Evolutionary conservation across 2,329 filamentous ascomycete genomes (phyloP).

Genomic region (Aspergillus aculeatus): DNA sequence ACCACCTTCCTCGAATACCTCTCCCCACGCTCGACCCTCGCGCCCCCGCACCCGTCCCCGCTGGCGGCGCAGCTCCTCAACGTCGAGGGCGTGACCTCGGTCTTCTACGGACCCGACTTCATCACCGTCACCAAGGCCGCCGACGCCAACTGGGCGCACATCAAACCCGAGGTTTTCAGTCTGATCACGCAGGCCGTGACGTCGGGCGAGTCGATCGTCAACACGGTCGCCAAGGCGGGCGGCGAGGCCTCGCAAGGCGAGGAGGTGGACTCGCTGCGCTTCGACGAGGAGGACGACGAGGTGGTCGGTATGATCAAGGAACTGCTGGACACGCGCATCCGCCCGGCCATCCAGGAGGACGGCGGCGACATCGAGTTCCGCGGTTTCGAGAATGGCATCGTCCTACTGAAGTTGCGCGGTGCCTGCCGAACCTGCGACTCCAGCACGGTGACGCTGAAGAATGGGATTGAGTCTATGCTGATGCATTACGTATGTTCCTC

Average conservation of each 20-base stretch:
- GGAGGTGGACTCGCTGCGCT: slow-evolving; percentile 70
- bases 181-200: slow-evolving; percentile 92
- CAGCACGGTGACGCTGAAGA: slow-evolving; percentile 94
- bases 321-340: slow-evolving; percentile 87
- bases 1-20: slow-evolving; percentile 89
- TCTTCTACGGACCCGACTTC: slow-evolving; percentile 94
- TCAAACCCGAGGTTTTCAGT: slow-evolving; percentile 93
- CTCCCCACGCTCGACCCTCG: slow-evolving; percentile 79
- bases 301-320: slow-evolving; percentile 99
- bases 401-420: slow-evolving; percentile 82
- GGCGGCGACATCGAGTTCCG: slow-evolving; percentile 95
- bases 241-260: slow-evolving; percentile 48
- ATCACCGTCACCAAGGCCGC: slow-evolving; percentile 93
- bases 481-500: slow-evolving; percentile 79
- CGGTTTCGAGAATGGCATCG: slow-evolving; percentile 82
- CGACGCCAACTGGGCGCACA: slow-evolving; percentile 87
- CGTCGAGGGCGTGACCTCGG: slow-evolving; percentile 88
- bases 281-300: slow-evolving; percentile 88
- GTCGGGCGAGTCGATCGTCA: slow-evolving; percentile 77
- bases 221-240: slow-evolving; percentile 61
- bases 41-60: slow-evolving; percentile 85
- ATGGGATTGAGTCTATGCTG: slow-evolving; percentile 96
- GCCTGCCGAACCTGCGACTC: slow-evolving; percentile 96
- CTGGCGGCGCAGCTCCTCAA: slow-evolving; percentile 88
- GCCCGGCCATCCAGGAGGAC: slow-evolving; percentile 95